phyloP scores from a whole-genome alignment of 1,284 basidiomycete species.

The Dichomitus squalens region DNA sequence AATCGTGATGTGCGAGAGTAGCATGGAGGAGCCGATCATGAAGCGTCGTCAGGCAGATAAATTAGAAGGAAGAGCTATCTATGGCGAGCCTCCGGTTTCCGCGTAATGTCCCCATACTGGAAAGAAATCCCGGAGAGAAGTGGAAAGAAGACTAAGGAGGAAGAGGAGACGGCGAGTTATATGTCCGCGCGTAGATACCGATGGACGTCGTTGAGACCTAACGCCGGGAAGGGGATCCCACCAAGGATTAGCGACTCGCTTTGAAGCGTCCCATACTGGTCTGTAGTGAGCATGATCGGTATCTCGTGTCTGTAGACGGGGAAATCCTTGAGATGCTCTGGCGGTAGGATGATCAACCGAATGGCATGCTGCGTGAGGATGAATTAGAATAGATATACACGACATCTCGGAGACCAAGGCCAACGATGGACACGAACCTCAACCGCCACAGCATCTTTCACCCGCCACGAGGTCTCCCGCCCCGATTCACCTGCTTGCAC shows the following conservation, averaged over 20 bases:
- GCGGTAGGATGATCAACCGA: constrained; percentile 39
- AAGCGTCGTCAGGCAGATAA: constrained; percentile 15
- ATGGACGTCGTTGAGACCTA: constrained; percentile 36
- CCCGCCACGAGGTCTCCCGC: constrained; percentile 33
- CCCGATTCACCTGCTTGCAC: constrained; percentile 32
- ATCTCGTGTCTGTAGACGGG: constrained; percentile 44
- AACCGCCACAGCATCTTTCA: constrained; percentile 30
- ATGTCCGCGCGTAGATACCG: constrained; percentile 11
- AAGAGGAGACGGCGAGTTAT: background rate
- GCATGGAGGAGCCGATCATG: constrained; percentile 1
- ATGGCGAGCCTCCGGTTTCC: background rate
- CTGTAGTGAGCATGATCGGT: constrained; percentile 43
- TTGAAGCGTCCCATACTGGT: constrained; percentile 43
- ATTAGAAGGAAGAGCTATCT: constrained; percentile 6
- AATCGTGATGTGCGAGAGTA: background rate
- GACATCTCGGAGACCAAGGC: background rate
- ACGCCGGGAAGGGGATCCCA: constrained; percentile 45
- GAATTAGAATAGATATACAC: constrained; percentile 5
- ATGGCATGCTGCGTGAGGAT: constrained; percentile 39
- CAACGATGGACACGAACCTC: constrained; percentile 25
- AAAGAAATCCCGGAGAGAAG: background rate
- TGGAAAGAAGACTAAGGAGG: background rate
- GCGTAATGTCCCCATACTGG: background rate
- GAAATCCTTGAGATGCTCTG: constrained; percentile 36
- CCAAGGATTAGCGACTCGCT: constrained; percentile 42